Base-by-base conservation (phyloP, 176 grass and related monocot species). In the Saccharum officinarum region DNA sequence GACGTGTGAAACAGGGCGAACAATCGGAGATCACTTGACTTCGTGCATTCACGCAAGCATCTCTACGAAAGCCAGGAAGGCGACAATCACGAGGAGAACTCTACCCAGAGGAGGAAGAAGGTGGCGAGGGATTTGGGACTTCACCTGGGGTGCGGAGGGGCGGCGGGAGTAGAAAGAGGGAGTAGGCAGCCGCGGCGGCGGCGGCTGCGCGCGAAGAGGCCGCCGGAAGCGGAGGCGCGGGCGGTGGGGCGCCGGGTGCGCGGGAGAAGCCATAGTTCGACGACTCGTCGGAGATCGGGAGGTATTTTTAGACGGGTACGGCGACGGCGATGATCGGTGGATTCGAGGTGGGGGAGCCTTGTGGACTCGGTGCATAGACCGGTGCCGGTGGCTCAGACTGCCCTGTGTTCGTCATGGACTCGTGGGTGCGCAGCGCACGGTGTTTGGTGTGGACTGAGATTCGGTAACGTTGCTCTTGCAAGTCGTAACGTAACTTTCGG, bases 311-410 rank as follows among this genome's bases (percentile, higher is more conserved):
- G 82, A 67, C 72, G 0, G 61, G 71, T 42, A 84, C 71, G 60
- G 44, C 79, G 31, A 69, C 1, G 52, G 33, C 74, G 74, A 77
- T 4, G 74, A 39, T 26, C 52, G 75, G 34, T 60, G 75, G 34
- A 34, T 12, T 59, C 74, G 74, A 77, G 46, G 66, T 18, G 46
- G 47, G 18, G 44, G 31, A 10, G 26, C 15, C 31, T 18, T 1
- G 60, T 76, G 82, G 44, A 67, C 82, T 49, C 42, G 71, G 82
- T 76, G 82, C 82, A 84, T 37, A 67, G 41, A 13, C 72, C 31
- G 13, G 81, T 14, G 25, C 69, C 26, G 10, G 82, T 11, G 28
- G 64, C 39, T 5, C 41, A 36, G 70, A 2, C 25, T 6, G 39
- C 7, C 28, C 44, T 5, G 39, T n/a, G 55, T 10, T n/a, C 54